A percentile compares a stretch with the other conserved stretches of the same genome.
Evolutionary conservation across 1,284 basidiomycete genomes (phyloP).

Genomic region (Lignosus rhinocerotis): DNA sequence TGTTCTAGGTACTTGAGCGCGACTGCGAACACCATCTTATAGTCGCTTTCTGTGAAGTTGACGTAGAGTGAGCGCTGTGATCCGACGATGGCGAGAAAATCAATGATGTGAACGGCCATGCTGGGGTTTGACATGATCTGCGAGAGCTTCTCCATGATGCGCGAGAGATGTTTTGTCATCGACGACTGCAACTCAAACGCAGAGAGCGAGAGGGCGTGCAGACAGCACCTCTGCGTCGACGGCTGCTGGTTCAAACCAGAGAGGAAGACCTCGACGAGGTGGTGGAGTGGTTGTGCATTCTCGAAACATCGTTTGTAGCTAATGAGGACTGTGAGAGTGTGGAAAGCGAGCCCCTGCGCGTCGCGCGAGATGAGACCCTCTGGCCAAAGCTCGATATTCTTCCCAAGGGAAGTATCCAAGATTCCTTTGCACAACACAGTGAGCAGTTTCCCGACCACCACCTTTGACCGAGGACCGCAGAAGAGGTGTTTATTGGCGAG

Average conservation of each 20-base stretch:
- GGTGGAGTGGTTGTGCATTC: conserved; percentile 58
- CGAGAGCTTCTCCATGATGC: conserved; percentile 86
- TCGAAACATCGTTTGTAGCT: conserved; percentile 87
- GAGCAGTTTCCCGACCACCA: conserved; percentile 67
- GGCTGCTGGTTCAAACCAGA: conserved; percentile 78
- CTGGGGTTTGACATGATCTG: conserved; percentile 94
- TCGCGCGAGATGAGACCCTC: conserved; percentile 73
- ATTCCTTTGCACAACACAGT: conserved; percentile 73
- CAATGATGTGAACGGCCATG: conserved; percentile 95
- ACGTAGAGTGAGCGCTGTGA: conserved; percentile 80
- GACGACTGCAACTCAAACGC: conserved; percentile 89
- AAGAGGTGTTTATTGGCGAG: conserved; percentile 96
- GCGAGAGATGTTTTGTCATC: conserved; percentile 78
- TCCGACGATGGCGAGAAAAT: conserved; percentile 88
- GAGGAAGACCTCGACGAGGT: conserved; percentile 84
- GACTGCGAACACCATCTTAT: conserved; percentile 93
- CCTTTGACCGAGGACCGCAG: conserved; percentile 82
- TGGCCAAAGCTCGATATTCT: conserved; percentile 64
- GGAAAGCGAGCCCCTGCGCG: conserved; percentile 86
- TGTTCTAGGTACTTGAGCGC: conserved; percentile 94
- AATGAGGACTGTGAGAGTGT: conserved; percentile 86
- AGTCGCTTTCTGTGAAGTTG: conserved; percentile 93
- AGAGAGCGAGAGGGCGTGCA: conserved; percentile 88
- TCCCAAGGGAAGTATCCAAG: conserved; percentile 58
- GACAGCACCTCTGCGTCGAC: conserved; percentile 87